These are phyloP conservation scores for Solanum okadae DNA, from an alignment of 257 asterid genomes.

Conservation along the genomic window DNA sequence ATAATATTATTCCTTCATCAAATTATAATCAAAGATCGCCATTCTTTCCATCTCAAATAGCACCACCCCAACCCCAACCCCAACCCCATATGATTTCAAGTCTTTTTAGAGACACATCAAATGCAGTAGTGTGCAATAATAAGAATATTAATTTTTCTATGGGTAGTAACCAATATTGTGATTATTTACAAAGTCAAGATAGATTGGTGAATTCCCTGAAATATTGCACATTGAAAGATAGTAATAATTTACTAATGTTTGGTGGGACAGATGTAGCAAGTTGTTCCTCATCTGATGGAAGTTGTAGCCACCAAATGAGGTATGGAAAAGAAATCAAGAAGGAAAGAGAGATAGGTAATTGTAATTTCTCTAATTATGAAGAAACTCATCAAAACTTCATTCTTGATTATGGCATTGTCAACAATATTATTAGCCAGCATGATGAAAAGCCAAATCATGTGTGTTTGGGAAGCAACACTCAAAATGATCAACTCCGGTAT, in stretches of 20 bases:
- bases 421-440: not conserved
- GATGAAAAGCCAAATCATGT: not conserved
- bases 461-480: constrained; percentile 6
- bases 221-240: constrained; percentile 19
- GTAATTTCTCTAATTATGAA: constrained; percentile 1
- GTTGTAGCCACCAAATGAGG: constrained; percentile 37
- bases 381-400: constrained; percentile 34
- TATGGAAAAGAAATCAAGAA: constrained; percentile 42
- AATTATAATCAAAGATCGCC: not conserved
- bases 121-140: not conserved
- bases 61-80: not conserved
- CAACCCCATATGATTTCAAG: not conserved
- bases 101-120: not conserved
- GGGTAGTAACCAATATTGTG: not conserved
- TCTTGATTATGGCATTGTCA: constrained; percentile 13
- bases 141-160: constrained; percentile 1
- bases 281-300: constrained; percentile 58
- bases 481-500: constrained; percentile 18
- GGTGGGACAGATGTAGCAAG: constrained; percentile 43
- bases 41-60: not conserved
- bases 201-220: constrained; percentile 24
- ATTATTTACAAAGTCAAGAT: constrained; percentile 24
- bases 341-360: constrained; percentile 21
- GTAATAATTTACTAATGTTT: constrained; percentile 28
- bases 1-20: not conserved